Base-by-base conservation (phyloP, 345 rosid species). In the Clausena lansium region DNA sequence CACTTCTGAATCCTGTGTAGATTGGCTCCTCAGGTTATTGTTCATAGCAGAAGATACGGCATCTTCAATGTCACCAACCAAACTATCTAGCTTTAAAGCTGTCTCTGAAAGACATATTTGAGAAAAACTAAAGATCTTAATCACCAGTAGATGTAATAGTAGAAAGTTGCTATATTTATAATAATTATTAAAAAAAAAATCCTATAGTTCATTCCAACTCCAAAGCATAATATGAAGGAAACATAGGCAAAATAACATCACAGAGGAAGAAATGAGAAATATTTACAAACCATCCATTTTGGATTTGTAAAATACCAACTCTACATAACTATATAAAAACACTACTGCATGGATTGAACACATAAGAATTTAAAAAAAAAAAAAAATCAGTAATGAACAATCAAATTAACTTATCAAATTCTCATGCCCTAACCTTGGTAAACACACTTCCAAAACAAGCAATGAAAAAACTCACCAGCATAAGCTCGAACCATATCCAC, bases 31-130 rank as follows among this genome's bases (percentile, higher is more conserved):
- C 62, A 84, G 80, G 82, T 86, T 95, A 84, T 85, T 90, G 80
- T 80, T 89, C 87, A 92, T 70, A 15, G 90, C 77, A 75, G 91
- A 89, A 83, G 93, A 87, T 61, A 94, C 97, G 57, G 89, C 91
- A 87, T 96, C 99, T 86, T 96, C 99, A 38, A 96, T 89, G 45
- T 94, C 97, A 78, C 98, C 98, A 65, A 91, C 90, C 79, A 94
- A 78, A 78, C 85, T 84, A 81, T 94, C 95, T 24, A 96, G 95
- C 80, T 91, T 96, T 70, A 93, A 80, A 36, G 98, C 94, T 19
- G 97, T 89, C 88, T 90, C 99, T 96, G 97, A 73, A 82, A 86
- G 78, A 80, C 71, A 77, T 24, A 86, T 75, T 81, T 66, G 39
- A 79, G 59, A 79, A 77, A 70, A 69, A 65, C 20, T 36, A 38